Evolutionary conservation across 2,329 filamentous ascomycete genomes (phyloP).

Genomic region (Fusarium torreyae): DNA sequence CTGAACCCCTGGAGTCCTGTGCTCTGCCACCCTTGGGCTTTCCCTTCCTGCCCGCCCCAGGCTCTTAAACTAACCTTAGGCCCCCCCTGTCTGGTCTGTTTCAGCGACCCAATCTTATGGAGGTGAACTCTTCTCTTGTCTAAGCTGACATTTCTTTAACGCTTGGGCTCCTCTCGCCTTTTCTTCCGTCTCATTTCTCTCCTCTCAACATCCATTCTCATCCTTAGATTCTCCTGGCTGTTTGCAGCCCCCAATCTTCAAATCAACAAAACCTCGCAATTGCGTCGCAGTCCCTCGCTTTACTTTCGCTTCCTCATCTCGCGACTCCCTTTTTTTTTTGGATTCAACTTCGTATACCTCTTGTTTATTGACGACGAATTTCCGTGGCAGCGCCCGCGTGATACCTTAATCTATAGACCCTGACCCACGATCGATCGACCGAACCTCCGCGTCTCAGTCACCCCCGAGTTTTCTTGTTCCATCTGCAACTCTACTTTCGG

Average conservation of each 20-base stretch:
- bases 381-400: slow-evolving; percentile 28
- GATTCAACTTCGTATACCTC: slow-evolving; percentile 25
- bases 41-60: slow-evolving; percentile 14
- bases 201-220: slow-evolving; percentile 33
- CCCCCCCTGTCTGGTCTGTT: slow-evolving; percentile 35
- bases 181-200: slow-evolving; percentile 41
- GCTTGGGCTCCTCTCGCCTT: slow-evolving; percentile 35
- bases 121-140: slow-evolving; percentile 14
- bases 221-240: slow-evolving; percentile 18
- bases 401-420: slow-evolving; percentile 21
- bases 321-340: slow-evolving; percentile 34
- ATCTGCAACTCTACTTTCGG: slow-evolving; percentile 14
- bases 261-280: slow-evolving; percentile 29
- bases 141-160: slow-evolving; percentile 42
- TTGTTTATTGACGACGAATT: slow-evolving; percentile 21
- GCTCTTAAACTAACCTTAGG: slow-evolving; percentile 24
- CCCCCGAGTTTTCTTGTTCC: slow-evolving; percentile 12
- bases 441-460: slow-evolving; percentile 33
- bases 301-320: slow-evolving; percentile 23
- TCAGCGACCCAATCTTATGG: slow-evolving; percentile 30
- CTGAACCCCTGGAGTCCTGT: slow-evolving; percentile 35
- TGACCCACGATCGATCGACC: slow-evolving; percentile 36
- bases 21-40: slow-evolving; percentile 34
- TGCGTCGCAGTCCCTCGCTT: slow-evolving; percentile 40
- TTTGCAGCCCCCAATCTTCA: slow-evolving; percentile 32